phyloP scores from a whole-genome alignment of 2,329 filamentous ascomycete genomes.

The Domatiomyces catenatus region DNA sequence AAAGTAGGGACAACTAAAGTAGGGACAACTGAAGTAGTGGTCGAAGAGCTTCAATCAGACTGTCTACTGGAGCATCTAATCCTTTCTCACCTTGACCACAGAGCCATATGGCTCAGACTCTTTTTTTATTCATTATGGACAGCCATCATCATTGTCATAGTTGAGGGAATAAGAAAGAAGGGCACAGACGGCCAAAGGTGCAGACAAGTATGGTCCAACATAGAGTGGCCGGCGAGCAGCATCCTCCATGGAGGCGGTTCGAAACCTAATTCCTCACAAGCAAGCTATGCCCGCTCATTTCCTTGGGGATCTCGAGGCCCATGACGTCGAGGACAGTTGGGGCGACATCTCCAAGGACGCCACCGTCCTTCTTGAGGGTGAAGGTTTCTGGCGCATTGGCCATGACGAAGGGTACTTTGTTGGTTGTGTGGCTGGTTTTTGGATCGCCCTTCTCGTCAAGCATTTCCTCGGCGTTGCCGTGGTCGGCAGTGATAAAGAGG shows the following conservation, averaged over 20 bases:
- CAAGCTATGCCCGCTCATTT: constrained; percentile 80
- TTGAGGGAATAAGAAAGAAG: neutral
- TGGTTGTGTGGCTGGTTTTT: constrained; percentile 94
- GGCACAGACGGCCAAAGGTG: neutral
- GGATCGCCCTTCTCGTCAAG: constrained; percentile 88
- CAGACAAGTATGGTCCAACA: neutral
- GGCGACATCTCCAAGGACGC: constrained; percentile 92
- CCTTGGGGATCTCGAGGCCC: constrained; percentile 76
- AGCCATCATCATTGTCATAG: neutral
- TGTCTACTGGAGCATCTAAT: neutral
- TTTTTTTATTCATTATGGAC: neutral
- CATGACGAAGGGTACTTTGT: constrained; percentile 97
- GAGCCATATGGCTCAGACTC: neutral
- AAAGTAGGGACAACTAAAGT: too few relatives aligned
- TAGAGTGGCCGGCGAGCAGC: neutral
- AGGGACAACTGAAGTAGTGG: too few relatives aligned
- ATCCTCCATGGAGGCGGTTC: neutral
- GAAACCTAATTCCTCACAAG: constrained; percentile 48
- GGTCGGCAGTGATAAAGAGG: constrained; percentile 89
- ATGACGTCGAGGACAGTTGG: constrained; percentile 84
- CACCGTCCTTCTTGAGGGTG: constrained; percentile 65
- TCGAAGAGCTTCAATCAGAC: neutral
- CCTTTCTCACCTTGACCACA: neutral
- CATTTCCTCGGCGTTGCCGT: constrained; percentile 99
- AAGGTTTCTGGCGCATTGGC: constrained; percentile 83